phyloP scores from a whole-genome alignment of 2,329 filamentous ascomycete genomes.

The Parascedosporium putredinis region DNA sequence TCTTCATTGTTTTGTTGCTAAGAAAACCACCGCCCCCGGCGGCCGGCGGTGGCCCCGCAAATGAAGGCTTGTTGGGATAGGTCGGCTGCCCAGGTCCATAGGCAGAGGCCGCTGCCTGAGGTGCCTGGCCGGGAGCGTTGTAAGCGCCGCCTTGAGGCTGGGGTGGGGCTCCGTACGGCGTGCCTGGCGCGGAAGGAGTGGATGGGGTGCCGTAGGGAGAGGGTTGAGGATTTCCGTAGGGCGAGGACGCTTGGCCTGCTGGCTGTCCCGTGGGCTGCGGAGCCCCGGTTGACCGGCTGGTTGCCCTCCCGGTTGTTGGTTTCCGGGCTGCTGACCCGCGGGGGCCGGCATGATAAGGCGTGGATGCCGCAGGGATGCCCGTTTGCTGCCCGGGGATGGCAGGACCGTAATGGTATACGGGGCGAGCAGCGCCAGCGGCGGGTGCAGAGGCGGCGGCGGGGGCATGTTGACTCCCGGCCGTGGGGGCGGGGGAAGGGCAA shows the following conservation, averaged over 20 bases:
- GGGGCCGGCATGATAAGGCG: not conserved
- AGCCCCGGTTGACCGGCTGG: not conserved
- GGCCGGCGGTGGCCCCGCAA: not conserved
- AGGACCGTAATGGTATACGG: not conserved
- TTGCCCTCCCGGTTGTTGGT: not conserved
- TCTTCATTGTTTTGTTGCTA: constrained; percentile 13
- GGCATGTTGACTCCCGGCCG: not conserved
- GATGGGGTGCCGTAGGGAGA: not conserved
- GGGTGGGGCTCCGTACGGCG: not conserved
- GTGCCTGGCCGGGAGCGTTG: not conserved
- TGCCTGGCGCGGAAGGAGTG: not conserved
- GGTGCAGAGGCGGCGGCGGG: not conserved
- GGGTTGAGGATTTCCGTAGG: not conserved
- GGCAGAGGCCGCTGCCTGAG: not conserved
- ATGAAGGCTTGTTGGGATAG: not conserved
- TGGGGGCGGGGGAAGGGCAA: not conserved
- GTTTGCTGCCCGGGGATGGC: not conserved
- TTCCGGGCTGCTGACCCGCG: not conserved
- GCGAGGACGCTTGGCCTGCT: not conserved
- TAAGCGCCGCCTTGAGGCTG: not conserved
- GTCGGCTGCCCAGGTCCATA: not conserved
- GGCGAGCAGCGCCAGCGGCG: not conserved
- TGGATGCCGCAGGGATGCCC: not conserved
- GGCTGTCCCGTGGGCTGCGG: not conserved
- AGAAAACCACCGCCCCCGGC: constrained; percentile 9